Base-by-base conservation (phyloP, 352 stramenopile genomes). In the Phytophthora pseudosyringae region DNA sequence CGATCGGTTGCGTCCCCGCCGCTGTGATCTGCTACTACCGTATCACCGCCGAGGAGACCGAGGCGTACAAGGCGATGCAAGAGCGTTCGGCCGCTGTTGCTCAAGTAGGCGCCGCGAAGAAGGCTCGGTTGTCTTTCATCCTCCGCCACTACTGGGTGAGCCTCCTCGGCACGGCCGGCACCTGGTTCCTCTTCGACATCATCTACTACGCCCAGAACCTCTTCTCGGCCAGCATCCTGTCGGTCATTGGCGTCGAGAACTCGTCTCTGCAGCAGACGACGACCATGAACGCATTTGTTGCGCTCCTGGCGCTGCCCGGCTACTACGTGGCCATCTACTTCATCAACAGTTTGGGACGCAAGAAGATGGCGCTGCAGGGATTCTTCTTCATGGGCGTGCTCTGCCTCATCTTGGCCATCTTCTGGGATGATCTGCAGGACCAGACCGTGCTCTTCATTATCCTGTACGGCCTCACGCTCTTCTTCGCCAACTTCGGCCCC, bases 121-220 rank as follows among this genome's bases (percentile, higher is more conserved):
- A n/a, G n/a, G n/a, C n/a, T n/a, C n/a, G n/a, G n/a, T n/a, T n/a
- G n/a, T n/a, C n/a, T n/a, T 83, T 89, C 62, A 83, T 90, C 28
- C 25, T 84, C 15, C 67, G 66, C 5, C 55, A 90, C 65, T 89
- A 89, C 59, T 68, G 80, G 13, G 52, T 64, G 15, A 64, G 70
- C 11, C 63, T 96, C 5, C 32, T 94, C 5, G 88, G 86, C 1
- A 91, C 80, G 36, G 86, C 88, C 0, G 84, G 81, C 55, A 82
- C 81, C 47, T 96, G 88, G 86, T 94, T 96, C 64, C 78, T 95
- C 10, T 93, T 94, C 59, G 88, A 95, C 59, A 88, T 96, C 51
- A 80, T 92, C 2, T 94, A 89, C 51, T 92, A 90, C 61, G 80
- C 84, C 3, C 81, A 91, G 60, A 90, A 89, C 47, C 64, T 95